Percentiles rank a stretch among this genome's conserved stretches.
Evolutionary conservation across 1,284 basidiomycete species (phyloP).

Genomic region (Trametes polyzona): DNA sequence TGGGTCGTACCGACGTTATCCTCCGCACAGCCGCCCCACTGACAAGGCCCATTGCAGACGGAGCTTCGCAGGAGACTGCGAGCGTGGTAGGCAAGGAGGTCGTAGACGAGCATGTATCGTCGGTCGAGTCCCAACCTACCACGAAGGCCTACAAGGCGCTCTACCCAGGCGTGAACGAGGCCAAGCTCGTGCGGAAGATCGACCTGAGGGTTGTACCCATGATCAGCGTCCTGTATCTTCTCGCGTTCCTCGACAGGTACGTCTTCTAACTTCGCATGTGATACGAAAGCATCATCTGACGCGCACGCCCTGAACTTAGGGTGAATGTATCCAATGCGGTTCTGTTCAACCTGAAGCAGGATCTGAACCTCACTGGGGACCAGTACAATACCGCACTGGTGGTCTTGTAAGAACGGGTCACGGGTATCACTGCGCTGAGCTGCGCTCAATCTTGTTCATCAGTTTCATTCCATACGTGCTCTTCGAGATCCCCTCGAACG

Average conservation of each 20-base stretch:
- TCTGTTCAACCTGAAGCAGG: constrained; percentile 33
- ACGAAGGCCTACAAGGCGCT: constrained; percentile 23
- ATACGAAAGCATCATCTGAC: not conserved
- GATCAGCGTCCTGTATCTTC: constrained; percentile 33
- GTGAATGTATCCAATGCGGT: constrained; percentile 39
- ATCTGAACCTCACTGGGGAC: constrained; percentile 30
- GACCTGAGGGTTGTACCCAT: constrained; percentile 34
- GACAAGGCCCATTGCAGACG: no score
- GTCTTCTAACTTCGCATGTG: not conserved
- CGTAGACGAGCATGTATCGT: not conserved
- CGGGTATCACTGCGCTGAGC: not conserved
- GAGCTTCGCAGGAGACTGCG: not conserved
- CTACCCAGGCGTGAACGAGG: constrained; percentile 29
- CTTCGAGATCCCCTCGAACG: constrained; percentile 39
- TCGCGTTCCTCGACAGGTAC: constrained; percentile 39
- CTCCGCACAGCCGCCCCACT: no score
- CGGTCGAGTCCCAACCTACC: constrained; percentile 2
- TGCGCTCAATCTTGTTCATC: not conserved
- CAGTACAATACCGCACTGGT: constrained; percentile 37
- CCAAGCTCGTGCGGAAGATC: constrained; percentile 34
- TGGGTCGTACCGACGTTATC: no score
- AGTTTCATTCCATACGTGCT: constrained; percentile 39
- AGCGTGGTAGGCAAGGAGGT: not conserved
- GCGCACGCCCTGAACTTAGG: constrained; percentile 10
- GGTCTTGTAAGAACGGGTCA: constrained; percentile 31